Base-by-base conservation (phyloP, 805 yeast species). In the Ogataea methanolica region DNA sequence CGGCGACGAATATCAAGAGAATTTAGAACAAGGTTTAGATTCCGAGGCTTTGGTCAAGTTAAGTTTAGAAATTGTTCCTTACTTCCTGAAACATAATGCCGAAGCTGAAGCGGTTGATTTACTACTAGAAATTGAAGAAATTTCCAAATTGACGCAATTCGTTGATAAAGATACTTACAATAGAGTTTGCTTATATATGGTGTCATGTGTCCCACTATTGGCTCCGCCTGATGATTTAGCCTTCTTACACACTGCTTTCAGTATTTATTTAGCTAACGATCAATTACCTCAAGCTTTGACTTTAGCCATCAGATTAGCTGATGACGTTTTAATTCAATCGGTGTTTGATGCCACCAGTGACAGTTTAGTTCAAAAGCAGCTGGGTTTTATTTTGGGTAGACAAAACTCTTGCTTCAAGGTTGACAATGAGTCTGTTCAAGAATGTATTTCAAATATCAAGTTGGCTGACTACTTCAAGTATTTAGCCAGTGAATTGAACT, bases 31-130 rank as follows among this genome's bases (percentile, higher is more conserved):
- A 35, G 59, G 58, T 6, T 37, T 46, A 51, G 49, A 53, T 42
- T 44, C 55, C 14, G 60, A 57, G 14, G 40, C 50, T 31, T 72
- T 94, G 53, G 68, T 85, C 46, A 73, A 77, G 41, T 75, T 94
- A 55, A 78, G 96, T 6, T 69, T 87, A 57, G 79, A 83, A 56
- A 83, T 94, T 57, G 91, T 88, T 36, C 97, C 96, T 36, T 86
- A 83, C 60, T 92, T 94, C 71, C 75, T 94, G 56, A 82, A 88
- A 62, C 97, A 92, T 70, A 92, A 94, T 63, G 98, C 97, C 38
- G 99, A 94, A 69, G 96, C 97, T 19, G 99, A 94, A 63, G 99
- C 99, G 1, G 96, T 94, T 23, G 99, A 94, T 69, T 72, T 94
- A 56, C 75, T 94, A 53, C 74, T 90, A 49, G 99, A 94, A 68